Conservation (phyloP, 352 stramenopile genomes). For the Globisporangium cylindrosporum region DNA sequence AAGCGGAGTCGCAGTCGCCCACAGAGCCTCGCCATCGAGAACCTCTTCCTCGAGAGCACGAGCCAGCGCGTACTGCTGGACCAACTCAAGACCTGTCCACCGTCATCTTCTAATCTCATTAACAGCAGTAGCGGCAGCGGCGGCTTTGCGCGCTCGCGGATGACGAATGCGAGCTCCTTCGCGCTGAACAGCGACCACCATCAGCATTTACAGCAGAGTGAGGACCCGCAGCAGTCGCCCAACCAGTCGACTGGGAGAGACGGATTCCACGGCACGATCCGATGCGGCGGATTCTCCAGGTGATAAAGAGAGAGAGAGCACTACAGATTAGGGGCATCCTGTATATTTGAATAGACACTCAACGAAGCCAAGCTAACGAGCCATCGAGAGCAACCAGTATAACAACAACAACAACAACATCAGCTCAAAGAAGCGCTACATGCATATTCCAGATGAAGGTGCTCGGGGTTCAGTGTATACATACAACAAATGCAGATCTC, state of each 20-base stretch:
- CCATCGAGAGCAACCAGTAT: background rate
- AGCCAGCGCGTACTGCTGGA: conserved; percentile 47
- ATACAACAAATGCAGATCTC: background rate
- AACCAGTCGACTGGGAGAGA: conserved; percentile 1
- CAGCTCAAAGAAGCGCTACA: background rate
- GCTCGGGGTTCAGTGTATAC: background rate
- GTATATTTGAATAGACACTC: background rate
- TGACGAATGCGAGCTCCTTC: conserved; percentile 10
- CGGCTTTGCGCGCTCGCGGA: background rate
- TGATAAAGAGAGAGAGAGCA: background rate
- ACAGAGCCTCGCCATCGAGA: conserved; percentile 35
- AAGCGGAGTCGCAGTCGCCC: background rate
- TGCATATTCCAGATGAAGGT: background rate
- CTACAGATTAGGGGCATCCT: background rate
- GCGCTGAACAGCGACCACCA: background rate
- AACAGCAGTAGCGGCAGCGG: background rate
- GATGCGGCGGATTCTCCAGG: conserved; percentile 14
- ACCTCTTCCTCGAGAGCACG: conserved; percentile 43
- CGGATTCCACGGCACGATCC: background rate
- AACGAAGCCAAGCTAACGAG: background rate
- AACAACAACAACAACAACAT: background rate
- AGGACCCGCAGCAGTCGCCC: conserved; percentile 4
- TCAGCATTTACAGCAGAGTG: background rate
- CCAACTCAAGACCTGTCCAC: conserved; percentile 46
- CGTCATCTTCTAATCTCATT: background rate